Evolutionary conservation across 2,329 filamentous ascomycete species (phyloP), one percentile per base, ranked within the genome.

Genomic region (Lecanicillium sp.): DNA sequence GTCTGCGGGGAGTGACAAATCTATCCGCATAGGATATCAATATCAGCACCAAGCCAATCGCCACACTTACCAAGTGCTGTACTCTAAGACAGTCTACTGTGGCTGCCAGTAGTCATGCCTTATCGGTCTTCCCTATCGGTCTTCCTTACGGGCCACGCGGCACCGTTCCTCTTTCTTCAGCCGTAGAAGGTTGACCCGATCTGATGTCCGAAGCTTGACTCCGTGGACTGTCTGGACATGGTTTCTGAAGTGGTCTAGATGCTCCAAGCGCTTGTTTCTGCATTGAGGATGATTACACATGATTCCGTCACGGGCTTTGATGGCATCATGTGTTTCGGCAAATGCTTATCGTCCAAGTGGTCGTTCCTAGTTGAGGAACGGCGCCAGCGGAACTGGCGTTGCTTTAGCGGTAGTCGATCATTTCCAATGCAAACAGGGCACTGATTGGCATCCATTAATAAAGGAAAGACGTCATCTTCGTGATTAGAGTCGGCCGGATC

Each of bases 311-410:
- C 43, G 32, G 33, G 29, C 16, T 27, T 42, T 33, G 33, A 43
- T 20, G 33, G 45, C 39, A 30, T n/a, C n/a, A n/a, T n/a, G 15
- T 40, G 40, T 48, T 40, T 31, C 43, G 37, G 33, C 42, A 53
- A 33, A 38, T 53, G 37, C 16, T 45, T 29, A 35, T 46, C 30
- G 29, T 51, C 43, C 35, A 52, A 52, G 40, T 52, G 40, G 39
- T 51, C 35, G 36, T 52, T 52, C 12, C 25, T 18, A 15, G 27
- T 20, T 16, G 19, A 20, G 13, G 33, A 20, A 7, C 33, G 33
- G 33, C 33, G 27, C 20, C 25, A 35, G 4, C 16, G 25, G n/a
- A 35, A 35, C 16, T 35, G 47, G 13, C 41, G 39, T 33, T 43
- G 44, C 38, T 45, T 17, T 28, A 42, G 17, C 11, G 40, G 35